These are phyloP conservation scores for Diversispora epigaea DNA, from an alignment of 192 early-diverging fungal species.

Conservation along the genomic window DNA sequence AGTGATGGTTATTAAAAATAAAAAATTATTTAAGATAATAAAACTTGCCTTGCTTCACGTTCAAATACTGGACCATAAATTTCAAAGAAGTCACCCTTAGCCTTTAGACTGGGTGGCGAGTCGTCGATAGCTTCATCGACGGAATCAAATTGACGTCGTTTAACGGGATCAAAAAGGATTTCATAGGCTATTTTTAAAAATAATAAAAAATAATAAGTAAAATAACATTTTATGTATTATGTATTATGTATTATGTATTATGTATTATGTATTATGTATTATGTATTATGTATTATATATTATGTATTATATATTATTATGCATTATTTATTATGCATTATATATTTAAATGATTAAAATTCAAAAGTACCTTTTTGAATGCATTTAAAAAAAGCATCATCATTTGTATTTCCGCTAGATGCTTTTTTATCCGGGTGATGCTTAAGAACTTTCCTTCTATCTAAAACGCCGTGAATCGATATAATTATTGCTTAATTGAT, in stretches of 20 bases:
- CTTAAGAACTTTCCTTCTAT: constrained; percentile 91
- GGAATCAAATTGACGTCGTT: constrained; percentile 95
- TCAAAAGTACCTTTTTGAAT: constrained; percentile 61
- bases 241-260: not conserved
- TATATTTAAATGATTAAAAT: not conserved
- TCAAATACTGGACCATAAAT: constrained; percentile 75
- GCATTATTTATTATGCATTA: not conserved
- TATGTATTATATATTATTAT: too few species aligned
- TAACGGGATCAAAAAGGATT: constrained; percentile 83
- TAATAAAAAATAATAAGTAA: too few species aligned
- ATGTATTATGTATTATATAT: too few species aligned
- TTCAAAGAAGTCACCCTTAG: constrained; percentile 83
- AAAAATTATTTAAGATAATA: not conserved
- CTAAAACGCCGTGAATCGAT: constrained; percentile 9
- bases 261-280: too few species aligned
- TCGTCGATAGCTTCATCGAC: constrained; percentile 85
- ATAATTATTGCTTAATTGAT: too few species aligned
- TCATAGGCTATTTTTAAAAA: constrained; percentile 73
- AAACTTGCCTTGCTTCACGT: constrained; percentile 61
- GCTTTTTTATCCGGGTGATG: constrained; percentile 99
- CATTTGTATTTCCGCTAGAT: constrained; percentile 66
- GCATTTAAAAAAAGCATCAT: constrained; percentile 99
- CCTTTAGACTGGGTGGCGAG: constrained; percentile 69
- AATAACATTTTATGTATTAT: too few species aligned
- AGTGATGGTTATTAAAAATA: not conserved